Conservation (phyloP, 306 rosid species). For the Cicer arietinum region DNA sequence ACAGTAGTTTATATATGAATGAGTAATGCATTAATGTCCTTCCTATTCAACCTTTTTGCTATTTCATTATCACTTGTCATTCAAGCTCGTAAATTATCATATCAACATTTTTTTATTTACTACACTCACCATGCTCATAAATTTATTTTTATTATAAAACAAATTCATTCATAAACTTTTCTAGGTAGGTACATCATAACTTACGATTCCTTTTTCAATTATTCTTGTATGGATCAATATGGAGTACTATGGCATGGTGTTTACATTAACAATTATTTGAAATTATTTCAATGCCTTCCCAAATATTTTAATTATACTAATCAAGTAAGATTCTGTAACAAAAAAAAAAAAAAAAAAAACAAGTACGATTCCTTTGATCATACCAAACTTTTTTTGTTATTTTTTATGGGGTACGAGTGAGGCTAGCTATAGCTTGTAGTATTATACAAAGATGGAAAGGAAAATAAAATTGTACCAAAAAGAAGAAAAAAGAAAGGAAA, state of each 20-base stretch:
- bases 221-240: not conserved
- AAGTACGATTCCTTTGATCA: not conserved
- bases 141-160: too few relatives aligned
- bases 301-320: too few relatives aligned
- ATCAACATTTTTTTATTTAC: too few relatives aligned
- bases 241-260: too few relatives aligned
- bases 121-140: too few relatives aligned
- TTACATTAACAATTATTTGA: not conserved
- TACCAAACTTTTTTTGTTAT: not conserved
- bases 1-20: constrained; percentile 22
- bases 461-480: not conserved
- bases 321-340: too few relatives aligned
- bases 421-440: not conserved
- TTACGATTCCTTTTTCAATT: too few relatives aligned
- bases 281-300: not conserved
- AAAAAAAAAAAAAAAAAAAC: too few relatives aligned
- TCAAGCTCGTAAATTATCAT: not conserved
- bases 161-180: too few relatives aligned
- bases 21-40: constrained; percentile 26
- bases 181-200: too few relatives aligned
- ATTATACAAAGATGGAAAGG: not conserved
- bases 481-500: not conserved
- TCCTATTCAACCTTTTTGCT: constrained; percentile 45
- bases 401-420: not conserved
- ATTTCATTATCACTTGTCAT: constrained; percentile 40